Evolutionary conservation across 139 green algal genomes (phyloP).

Genomic region (Chlamydomonas schloesseri): DNA sequence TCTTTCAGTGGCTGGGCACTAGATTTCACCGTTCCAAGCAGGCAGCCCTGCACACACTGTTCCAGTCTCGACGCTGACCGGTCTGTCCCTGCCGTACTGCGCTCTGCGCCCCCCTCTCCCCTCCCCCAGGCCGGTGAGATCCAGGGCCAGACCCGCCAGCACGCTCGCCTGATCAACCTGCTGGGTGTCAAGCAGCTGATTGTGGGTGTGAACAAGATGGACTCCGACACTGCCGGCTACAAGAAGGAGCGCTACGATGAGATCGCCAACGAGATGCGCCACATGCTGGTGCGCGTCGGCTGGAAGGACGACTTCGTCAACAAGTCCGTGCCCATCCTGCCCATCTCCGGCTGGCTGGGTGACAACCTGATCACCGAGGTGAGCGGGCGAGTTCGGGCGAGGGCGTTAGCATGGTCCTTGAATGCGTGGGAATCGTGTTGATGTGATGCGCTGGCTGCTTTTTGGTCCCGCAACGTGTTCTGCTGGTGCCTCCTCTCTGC

Average conservation of each 20-base stretch:
- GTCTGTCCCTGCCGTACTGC: too few species aligned
- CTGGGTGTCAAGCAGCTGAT: slow-evolving; percentile 99
- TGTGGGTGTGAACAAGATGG: slow-evolving; percentile 97
- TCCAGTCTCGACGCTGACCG: too few species aligned
- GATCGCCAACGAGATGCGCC: slow-evolving; percentile 97
- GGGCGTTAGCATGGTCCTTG: too few species aligned
- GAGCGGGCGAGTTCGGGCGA: too few species aligned
- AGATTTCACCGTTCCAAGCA: too few species aligned
- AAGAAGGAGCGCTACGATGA: slow-evolving; percentile 95
- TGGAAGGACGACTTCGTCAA: slow-evolving; percentile 91
- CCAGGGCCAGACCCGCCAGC: slow-evolving; percentile 99
- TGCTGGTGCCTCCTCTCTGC: background rate
- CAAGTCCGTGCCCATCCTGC: slow-evolving; percentile 92
- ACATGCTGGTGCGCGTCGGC: slow-evolving; percentile 88
- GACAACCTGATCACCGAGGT: slow-evolving; percentile 98
- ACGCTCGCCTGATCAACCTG: slow-evolving; percentile 97
- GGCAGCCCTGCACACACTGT: too few species aligned
- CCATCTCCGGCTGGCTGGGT: slow-evolving; percentile 99
- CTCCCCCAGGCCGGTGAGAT: slow-evolving; percentile 89
- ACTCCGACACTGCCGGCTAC: slow-evolving; percentile 94
- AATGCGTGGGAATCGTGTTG: too few species aligned
- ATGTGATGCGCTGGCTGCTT: too few species aligned
- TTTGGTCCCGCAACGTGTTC: too few species aligned
- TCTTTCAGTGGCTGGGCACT: too few species aligned
- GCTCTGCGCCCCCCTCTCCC: too few species aligned